A percentile compares a stretch with the other conserved stretches of the same genome.
These are phyloP conservation scores for Rhynchospora pubera DNA, from an alignment of 176 grass and related monocot species.

Conservation along the genomic window DNA sequence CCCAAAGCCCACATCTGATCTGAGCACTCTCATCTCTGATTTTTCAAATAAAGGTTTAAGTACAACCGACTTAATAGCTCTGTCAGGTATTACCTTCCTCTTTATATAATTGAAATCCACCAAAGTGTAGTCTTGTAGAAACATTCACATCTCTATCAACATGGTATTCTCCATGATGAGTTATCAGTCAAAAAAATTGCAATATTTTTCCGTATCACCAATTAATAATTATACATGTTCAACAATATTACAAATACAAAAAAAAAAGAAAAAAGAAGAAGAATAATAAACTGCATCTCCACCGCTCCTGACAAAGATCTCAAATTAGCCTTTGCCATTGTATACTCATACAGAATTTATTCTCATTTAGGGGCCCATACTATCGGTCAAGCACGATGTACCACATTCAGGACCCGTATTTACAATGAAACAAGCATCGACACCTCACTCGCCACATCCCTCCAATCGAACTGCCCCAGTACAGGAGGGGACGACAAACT, in stretches of 20 bases:
- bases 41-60: conserved; percentile 34
- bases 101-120: not conserved
- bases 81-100: conserved; percentile 22
- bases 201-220: not conserved
- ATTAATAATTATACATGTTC: not conserved
- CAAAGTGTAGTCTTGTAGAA: not conserved
- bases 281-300: not conserved
- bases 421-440: conserved; percentile 63
- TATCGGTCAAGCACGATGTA: conserved; percentile 50
- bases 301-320: not conserved
- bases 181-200: not conserved
- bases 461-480: conserved; percentile 37
- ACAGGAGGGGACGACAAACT: conserved; percentile 33
- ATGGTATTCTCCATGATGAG: not conserved
- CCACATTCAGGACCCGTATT: conserved; percentile 48
- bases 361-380: conserved; percentile 55
- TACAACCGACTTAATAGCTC: conserved; percentile 23
- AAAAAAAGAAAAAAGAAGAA: not conserved
- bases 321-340: not conserved
- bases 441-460: conserved; percentile 25
- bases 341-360: not conserved
- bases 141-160: not conserved
- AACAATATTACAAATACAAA: not conserved
- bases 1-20: conserved; percentile 17
- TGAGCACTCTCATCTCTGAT: conserved; percentile 32